Evolutionary conservation across 768 basidiomycete species (phyloP), one percentile per base, ranked within the genome.

Genomic region (Leccinum subtestaceum): DNA sequence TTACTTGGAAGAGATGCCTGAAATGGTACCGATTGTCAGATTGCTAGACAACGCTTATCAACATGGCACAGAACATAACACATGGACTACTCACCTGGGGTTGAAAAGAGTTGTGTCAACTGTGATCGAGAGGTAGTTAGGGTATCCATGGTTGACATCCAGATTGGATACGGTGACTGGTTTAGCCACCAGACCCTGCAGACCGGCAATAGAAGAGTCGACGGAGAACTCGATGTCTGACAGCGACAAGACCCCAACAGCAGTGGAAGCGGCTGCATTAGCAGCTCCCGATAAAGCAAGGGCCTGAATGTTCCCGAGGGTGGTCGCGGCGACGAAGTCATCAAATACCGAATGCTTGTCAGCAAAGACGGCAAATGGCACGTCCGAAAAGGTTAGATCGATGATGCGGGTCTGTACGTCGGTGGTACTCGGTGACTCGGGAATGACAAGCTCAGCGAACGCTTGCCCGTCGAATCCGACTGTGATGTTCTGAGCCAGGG

Each of bases 111-210:
- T 74, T 19, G 84, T 82, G 46, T 81, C 74, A 12, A 83, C 82
- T 64, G 79, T 87, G 73, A 91, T 89, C 52, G 89, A 76, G n/a
- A 91, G 75, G 68, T 78, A 85, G 65, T 86, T 80, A 0, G 82
- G 58, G 74, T 81, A 89, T 7, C 88, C 88, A 54, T 84, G 86
- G 43, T 80, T 82, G 29, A 89, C 87, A 60, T 89, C 87, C 52
- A 90, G 73, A 61, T 80, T 76, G 43, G 75, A 75, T 13, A 90
- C 80, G 3, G 76, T 76, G 2, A 82, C 81, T 10, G 86, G 87
- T 58, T 77, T 80, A 29, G 83, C 74, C 60, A 80, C 75, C 57
- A 91, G 76, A 29, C 87, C 88, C 69, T 88, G 84, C 55, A 91
- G 66, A 43, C 88, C 88, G 2, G 77, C 77, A 45, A 91, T 83